phyloP scores from a whole-genome alignment of 192 early-diverging fungal genomes.

The Entophlyctis luteolus region DNA sequence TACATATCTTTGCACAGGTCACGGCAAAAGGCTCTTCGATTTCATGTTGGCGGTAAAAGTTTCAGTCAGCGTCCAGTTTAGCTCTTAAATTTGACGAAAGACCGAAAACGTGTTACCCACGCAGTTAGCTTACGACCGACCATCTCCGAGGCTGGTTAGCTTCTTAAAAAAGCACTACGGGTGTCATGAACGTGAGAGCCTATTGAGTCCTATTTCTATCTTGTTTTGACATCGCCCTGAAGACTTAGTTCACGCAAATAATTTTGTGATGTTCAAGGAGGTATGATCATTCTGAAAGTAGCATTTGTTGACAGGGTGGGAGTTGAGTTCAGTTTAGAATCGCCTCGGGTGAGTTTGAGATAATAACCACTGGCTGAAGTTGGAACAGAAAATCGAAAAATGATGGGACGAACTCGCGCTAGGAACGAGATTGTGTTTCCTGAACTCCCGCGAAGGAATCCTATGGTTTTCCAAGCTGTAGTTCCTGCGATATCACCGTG shows the following conservation, averaged over 20 bases:
- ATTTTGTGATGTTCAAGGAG: conserved; percentile 46
- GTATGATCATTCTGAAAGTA: no score
- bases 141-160: conserved; percentile 39
- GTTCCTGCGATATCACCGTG: no score
- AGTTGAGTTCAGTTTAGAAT: no score
- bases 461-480: no score
- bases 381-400: no score
- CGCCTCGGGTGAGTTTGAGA: no score
- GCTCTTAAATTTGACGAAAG: background rate
- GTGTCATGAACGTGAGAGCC: conserved; percentile 35
- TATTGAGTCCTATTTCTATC: background rate
- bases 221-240: background rate
- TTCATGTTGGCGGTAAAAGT: conserved; percentile 42
- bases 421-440: no score
- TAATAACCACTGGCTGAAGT: no score
- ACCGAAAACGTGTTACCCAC: conserved; percentile 33
- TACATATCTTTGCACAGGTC: conserved; percentile 16
- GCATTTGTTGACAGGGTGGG: no score
- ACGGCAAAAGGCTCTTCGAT: conserved; percentile 48
- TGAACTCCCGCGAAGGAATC: no score
- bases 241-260: conserved; percentile 42
- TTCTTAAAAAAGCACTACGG: conserved; percentile 45
- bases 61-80: background rate
- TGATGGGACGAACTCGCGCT: no score
- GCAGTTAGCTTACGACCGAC: conserved; percentile 47